Percentiles rank a stretch among this genome's conserved stretches.
phyloP scores from a whole-genome alignment of 768 basidiomycete genomes.

The Rhodotorula sphaerocarpa region DNA sequence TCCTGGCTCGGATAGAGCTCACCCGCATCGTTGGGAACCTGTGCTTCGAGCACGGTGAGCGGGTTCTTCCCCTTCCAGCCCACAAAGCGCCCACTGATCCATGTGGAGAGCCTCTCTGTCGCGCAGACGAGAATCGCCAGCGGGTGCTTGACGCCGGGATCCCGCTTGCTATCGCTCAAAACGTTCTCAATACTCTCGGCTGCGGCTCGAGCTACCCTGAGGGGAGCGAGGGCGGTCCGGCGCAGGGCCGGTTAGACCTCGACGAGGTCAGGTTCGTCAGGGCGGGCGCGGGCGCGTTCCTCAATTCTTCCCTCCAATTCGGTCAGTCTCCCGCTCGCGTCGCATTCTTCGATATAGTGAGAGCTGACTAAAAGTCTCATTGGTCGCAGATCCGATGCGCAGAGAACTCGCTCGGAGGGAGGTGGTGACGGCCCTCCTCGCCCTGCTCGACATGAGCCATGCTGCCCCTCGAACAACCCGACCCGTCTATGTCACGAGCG shows the following conservation, averaged over 20 bases:
- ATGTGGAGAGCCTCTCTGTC: too few relatives aligned
- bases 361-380: not conserved
- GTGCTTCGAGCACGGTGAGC: slow-evolving; percentile 34
- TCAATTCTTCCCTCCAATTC: slow-evolving; percentile 32
- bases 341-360: too few relatives aligned
- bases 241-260: not conserved
- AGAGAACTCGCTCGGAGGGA: not conserved
- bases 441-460: slow-evolving; percentile 17
- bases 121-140: slow-evolving; percentile 29
- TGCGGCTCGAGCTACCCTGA: not conserved
- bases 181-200: not conserved
- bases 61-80: too few relatives aligned
- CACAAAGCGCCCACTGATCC: too few relatives aligned
- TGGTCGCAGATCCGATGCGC: slow-evolving; percentile 23
- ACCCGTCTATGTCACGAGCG: slow-evolving; percentile 11
- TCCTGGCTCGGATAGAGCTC: slow-evolving; percentile 11
- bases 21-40: slow-evolving; percentile 26
- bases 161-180: not conserved
- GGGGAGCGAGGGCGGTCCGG: not conserved
- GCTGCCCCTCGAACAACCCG: not conserved
- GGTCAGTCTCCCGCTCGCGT: slow-evolving; percentile 7
- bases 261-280: slow-evolving; percentile 19
- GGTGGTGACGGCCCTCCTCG: slow-evolving; percentile 13
- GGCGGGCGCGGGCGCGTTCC: slow-evolving; percentile 20
- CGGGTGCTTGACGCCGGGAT: slow-evolving; percentile 9